phyloP scores from a whole-genome alignment of 2,329 filamentous ascomycete species.

The Pestalotiopsis sp. region DNA sequence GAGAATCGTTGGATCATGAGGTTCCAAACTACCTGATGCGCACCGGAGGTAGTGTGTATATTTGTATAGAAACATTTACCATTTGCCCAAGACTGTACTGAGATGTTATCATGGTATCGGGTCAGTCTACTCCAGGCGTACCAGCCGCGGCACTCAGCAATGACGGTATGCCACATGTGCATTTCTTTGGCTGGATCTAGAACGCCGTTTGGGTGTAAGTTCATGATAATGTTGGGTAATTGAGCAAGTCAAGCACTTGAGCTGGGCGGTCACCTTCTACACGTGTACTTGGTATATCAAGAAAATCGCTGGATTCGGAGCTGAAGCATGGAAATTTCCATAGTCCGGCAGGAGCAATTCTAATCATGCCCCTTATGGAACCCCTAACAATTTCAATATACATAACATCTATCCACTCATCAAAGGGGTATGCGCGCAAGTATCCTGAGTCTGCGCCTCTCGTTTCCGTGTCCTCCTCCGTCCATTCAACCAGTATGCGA shows the following conservation, averaged over 20 bases:
- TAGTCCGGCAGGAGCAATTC: neutral
- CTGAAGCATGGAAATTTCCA: neutral
- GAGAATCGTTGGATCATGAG: neutral
- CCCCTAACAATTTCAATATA: conserved; percentile 3
- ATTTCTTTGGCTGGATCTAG: too few species aligned
- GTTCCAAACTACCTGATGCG: neutral
- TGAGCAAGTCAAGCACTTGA: too few species aligned
- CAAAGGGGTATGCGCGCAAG: conserved; percentile 4
- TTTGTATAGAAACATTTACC: conserved; percentile 2
- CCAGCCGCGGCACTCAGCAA: too few species aligned
- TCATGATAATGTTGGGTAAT: too few species aligned
- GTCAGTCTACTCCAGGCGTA: too few species aligned
- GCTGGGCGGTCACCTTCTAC: too few species aligned
- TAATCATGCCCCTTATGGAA: neutral
- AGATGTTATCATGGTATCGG: too few species aligned
- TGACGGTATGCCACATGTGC: too few species aligned
- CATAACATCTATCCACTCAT: neutral
- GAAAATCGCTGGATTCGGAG: too few species aligned
- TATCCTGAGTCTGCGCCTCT: conserved; percentile 2
- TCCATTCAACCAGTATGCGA: neutral
- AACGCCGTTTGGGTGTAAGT: too few species aligned
- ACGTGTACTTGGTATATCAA: neutral
- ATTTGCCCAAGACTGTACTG: neutral
- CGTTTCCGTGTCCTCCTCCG: neutral
- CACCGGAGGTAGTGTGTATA: neutral